Evolutionary conservation across 2,329 filamentous ascomycete species (phyloP).

Genomic region (Mycosphaerella arachidis): DNA sequence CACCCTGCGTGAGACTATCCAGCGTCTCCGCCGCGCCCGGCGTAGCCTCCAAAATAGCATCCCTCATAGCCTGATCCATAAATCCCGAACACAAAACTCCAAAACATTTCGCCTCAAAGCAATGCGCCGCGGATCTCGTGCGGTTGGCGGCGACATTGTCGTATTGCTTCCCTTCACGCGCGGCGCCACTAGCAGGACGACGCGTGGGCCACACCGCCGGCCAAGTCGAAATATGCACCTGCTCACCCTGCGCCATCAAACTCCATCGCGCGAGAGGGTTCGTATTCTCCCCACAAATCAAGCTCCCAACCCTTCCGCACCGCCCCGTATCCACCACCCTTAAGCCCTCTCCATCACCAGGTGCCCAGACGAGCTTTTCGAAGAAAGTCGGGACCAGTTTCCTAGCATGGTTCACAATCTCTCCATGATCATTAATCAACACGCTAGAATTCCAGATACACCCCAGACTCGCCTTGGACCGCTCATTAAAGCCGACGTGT

Average conservation of each 20-base stretch:
- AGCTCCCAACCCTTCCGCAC: constrained; percentile 45
- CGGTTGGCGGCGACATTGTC: constrained; percentile 53
- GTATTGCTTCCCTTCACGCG: constrained; percentile 38
- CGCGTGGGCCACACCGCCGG: constrained; percentile 52
- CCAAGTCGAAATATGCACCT: constrained; percentile 54
- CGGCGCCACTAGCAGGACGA: constrained; percentile 1
- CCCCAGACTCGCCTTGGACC: constrained; percentile 40
- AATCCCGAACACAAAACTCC: constrained; percentile 48
- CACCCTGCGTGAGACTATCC: constrained; percentile 39
- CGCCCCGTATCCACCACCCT: constrained; percentile 41
- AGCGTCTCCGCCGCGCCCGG: constrained; percentile 31
- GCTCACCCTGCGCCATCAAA: constrained; percentile 53
- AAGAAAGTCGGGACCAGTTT: constrained; percentile 55
- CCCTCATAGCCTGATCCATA: constrained; percentile 34
- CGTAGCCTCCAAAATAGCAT: constrained; percentile 27
- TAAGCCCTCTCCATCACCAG: constrained; percentile 50
- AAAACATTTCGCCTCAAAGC: constrained; percentile 56
- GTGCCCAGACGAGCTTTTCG: constrained; percentile 53
- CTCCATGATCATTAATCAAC: constrained; percentile 42
- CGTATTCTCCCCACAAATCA: constrained; percentile 57
- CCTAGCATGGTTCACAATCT: constrained; percentile 49
- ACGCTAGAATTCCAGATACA: constrained; percentile 52
- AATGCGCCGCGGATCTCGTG: constrained; percentile 51
- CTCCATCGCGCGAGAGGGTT: constrained; percentile 52
- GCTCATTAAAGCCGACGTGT: constrained; percentile 51